Percentiles rank a stretch among this genome's conserved stretches.
These are phyloP conservation scores for Chrysopogon serrulatus DNA, from an alignment of 176 grass and related monocot genomes.

Conservation along the genomic window DNA sequence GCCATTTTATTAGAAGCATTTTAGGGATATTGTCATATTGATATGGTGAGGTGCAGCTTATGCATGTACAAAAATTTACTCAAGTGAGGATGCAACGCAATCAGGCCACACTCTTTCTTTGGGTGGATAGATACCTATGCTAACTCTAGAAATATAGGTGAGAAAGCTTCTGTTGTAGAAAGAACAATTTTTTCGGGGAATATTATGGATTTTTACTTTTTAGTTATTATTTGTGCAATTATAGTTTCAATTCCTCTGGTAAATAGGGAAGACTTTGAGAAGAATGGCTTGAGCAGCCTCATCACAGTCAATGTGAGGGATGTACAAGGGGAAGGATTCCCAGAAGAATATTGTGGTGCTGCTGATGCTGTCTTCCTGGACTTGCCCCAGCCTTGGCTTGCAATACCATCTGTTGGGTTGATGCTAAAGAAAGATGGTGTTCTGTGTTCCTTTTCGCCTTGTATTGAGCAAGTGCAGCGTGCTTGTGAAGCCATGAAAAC, in stretches of 20 bases:
- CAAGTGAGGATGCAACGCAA: neutral
- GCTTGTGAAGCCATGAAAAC: constrained; percentile 56
- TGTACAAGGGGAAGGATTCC: constrained; percentile 85
- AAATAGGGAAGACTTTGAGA: constrained; percentile 78
- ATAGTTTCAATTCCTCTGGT: neutral
- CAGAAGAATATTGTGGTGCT: constrained; percentile 47
- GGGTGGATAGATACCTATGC: neutral
- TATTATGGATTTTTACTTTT: neutral
- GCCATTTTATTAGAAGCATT: neutral
- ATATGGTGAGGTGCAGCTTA: neutral
- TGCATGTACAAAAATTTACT: neutral
- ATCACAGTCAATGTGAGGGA: constrained; percentile 75
- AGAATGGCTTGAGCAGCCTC: constrained; percentile 66
- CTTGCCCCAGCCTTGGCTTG: constrained; percentile 92
- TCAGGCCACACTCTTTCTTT: neutral
- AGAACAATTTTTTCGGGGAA: neutral
- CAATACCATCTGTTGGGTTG: constrained; percentile 52
- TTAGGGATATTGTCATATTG: too few relatives aligned
- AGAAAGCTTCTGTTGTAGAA: neutral
- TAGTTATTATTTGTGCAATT: neutral
- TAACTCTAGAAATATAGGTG: neutral
- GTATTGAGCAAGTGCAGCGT: constrained; percentile 92
- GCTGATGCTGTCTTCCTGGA: constrained; percentile 81
- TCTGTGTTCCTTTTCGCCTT: constrained; percentile 95
- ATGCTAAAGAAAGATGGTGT: constrained; percentile 73